Base-by-base conservation (phyloP, 208 protist species). In the Strigomonas culicis region DNA sequence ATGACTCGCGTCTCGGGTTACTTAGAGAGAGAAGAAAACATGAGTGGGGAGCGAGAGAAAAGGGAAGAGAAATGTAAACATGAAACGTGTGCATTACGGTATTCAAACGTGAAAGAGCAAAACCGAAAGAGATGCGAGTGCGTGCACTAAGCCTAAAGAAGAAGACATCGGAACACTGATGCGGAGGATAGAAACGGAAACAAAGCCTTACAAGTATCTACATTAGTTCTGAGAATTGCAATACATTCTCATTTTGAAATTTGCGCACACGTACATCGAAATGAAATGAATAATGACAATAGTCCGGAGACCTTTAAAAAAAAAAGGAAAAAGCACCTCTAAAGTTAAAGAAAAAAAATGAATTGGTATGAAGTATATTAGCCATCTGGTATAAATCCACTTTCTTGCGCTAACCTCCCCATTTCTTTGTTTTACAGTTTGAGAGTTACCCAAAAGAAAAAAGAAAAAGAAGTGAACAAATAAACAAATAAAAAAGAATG, bases 81-180 rank as follows among this genome's bases (percentile, higher is more conserved):
- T n/a, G 21, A 50, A 22, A 22, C 4, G 57, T 4, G 39, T 17
- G 21, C 32, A 22, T 51, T 51, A 51, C 46, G 21, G 13, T 6
- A 27, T 8, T 24, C 50, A 32, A 8, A 13, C 2, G 50, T 32
- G 21, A 55, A 10, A 31, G n/a, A 27, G 15, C 27, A 17, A 53
- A 49, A 53, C 30, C 13, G 53, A 51, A 53, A 55, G 44, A 43
- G 44, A 63, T 19, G n/a, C 22, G 41, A 30, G 11, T 51, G 34
- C 6, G 19, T 8, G 24, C 32, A 41, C 28, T 30, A 25, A 28
- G 4, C n/a, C 19, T 19, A 22, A 36, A 28, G 27, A 30, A 50
- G 30, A 55, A 31, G 17, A 39, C 10, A 10, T 39, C 34, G 34
- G 15, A 59, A 43, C 7, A 44, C 30, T 19, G 11, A n/a, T 8